Evolutionary conservation across 441 rosid genomes (phyloP).

Genomic region (Gossypium aridum): DNA sequence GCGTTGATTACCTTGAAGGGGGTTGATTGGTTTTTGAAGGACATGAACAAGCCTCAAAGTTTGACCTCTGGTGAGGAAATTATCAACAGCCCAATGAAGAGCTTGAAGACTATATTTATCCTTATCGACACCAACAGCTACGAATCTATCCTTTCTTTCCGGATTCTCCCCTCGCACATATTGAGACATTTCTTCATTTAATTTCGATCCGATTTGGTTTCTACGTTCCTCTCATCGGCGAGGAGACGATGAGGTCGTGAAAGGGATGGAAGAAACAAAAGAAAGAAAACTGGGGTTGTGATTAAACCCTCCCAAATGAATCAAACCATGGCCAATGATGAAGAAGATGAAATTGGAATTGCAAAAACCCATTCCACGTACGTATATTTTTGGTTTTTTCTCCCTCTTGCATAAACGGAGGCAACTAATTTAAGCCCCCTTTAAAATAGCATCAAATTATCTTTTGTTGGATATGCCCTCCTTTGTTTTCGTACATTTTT

Average conservation of each 20-base stretch:
- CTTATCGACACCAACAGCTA: conserved; percentile 46
- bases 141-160: conserved; percentile 25
- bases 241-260: neutral
- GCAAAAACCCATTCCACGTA: neutral
- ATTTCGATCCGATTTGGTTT: neutral
- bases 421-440: neutral
- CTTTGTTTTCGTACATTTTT: neutral
- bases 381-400: neutral
- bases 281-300: neutral
- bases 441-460: neutral
- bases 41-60: conserved; percentile 49
- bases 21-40: conserved; percentile 13
- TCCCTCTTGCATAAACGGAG: neutral
- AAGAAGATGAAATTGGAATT: neutral
- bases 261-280: neutral
- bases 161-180: neutral
- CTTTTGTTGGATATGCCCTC: neutral
- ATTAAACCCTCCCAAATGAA: conserved; percentile 1
- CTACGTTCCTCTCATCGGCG: neutral
- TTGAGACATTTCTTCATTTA: neutral
- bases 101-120: conserved; percentile 42
- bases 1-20: neutral
- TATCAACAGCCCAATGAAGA: conserved; percentile 57
- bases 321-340: neutral
- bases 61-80: conserved; percentile 29